Base-by-base conservation (phyloP, 2,329 filamentous ascomycete species). In the Emydomyces testavorans region DNA sequence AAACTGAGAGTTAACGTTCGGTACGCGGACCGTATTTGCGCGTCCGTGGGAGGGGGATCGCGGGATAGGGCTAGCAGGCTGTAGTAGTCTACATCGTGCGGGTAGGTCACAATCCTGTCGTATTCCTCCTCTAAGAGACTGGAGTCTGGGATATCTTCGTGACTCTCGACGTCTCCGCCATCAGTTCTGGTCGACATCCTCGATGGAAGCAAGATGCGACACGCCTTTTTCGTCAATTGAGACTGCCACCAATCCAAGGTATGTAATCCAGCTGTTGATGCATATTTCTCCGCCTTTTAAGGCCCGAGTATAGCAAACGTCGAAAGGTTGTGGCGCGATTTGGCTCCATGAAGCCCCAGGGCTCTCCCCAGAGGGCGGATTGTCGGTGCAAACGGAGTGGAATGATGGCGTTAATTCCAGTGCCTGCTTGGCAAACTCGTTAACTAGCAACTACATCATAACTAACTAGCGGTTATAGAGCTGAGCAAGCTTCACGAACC, bases 11-110 rank as follows among this genome's bases (percentile, higher is more conserved):
- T 65, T 47, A 70, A 54, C 24, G 57, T 65, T 42, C 64, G 65
- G 53, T 69, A 70, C n/a, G 68, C 68, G 34, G 66, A 63, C 21
- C 67, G 66, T 43, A 71, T 66, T 36, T 68, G 60, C 21, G 65
- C 52, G 6, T 67, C 64, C 26, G 62, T 64, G 1, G 67, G 67
- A 1, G 65, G 58, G n/a, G 66, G 67, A 3, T 60, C 52, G 45
- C 60, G 61, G 8, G 65, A 53, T 11, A 71, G 61, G 5, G 62
- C 63, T 5, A 71, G 58, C n/a, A 69, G 53, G 42, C 61, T 57
- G 49, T 71, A 71, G 52, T 68, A 69, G 51, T 71, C 68, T 20
- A 56, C 20, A 15, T 49, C 43, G 7, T 56, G 50, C 4, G 50
- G 18, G 41, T 52, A 53, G 15, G 46, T 45, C 10, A 28, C 24